These are phyloP conservation scores for Fraxinus anomala DNA, from an alignment of 257 asterid species.

Conservation along the genomic window DNA sequence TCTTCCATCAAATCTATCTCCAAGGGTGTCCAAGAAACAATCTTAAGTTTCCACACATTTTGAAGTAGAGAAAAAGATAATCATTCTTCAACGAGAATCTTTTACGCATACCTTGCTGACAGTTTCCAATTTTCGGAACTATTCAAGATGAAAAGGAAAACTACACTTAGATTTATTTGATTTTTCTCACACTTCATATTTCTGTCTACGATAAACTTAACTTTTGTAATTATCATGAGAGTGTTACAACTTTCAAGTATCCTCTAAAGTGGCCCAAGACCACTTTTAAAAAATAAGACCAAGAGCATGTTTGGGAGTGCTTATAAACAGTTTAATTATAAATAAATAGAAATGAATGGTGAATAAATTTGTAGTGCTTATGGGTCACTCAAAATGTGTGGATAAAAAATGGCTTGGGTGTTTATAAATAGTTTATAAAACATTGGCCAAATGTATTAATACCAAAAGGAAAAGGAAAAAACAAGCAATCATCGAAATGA, in stretches of 20 bases:
- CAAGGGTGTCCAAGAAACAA: conserved; percentile 3
- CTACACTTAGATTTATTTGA: not conserved
- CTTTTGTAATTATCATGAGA: not conserved
- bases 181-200: not conserved
- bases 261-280: not conserved
- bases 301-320: not conserved
- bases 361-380: no score
- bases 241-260: not conserved
- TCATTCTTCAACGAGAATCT: conserved; percentile 2
- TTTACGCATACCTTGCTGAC: not conserved
- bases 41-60: conserved; percentile 6
- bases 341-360: no score
- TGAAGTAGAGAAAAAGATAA: conserved; percentile 2
- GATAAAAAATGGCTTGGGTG: no score
- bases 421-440: no score
- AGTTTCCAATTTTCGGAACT: not conserved
- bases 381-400: no score
- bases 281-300: not conserved
- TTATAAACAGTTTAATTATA: no score
- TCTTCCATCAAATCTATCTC: conserved; percentile 1
- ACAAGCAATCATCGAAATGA: not conserved
- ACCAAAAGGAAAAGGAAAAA: conserved; percentile 12
- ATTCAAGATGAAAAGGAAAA: not conserved
- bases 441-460: not conserved
- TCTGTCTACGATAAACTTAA: not conserved